Conservation (phyloP, 352 stramenopile species). For the Globisporangium ultimum region DNA sequence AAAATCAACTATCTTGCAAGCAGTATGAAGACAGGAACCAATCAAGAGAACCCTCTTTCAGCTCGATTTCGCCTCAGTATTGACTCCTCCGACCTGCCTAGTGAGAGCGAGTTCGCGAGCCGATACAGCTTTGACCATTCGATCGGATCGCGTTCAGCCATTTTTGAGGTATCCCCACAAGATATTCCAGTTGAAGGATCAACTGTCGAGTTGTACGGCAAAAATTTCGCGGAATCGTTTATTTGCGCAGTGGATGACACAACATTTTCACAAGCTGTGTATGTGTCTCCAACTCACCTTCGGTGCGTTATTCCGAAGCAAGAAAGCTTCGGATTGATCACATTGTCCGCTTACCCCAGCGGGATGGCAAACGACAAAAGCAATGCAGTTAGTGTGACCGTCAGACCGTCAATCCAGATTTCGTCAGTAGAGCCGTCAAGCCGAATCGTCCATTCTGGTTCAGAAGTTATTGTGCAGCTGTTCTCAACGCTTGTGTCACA, state of each 20-base stretch:
- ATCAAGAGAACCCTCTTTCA: slow-evolving; percentile 15
- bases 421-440: not conserved
- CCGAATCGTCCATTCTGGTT: slow-evolving; percentile 1
- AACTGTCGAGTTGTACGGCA: slow-evolving; percentile 10
- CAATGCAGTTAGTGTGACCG: slow-evolving; percentile 7
- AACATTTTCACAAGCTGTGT: slow-evolving; percentile 2
- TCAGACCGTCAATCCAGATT: not conserved
- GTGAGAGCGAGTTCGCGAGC: not conserved
- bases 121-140: slow-evolving; percentile 12
- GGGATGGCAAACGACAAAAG: slow-evolving; percentile 1
- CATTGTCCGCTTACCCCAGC: slow-evolving; percentile 14
- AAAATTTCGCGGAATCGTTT: slow-evolving; percentile 14
- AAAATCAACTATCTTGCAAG: slow-evolving; percentile 12
- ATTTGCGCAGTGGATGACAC: slow-evolving; percentile 11
- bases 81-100: not conserved
- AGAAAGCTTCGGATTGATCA: slow-evolving; percentile 7
- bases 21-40: slow-evolving; percentile 2
- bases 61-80: slow-evolving; percentile 7
- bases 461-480: slow-evolving; percentile 5
- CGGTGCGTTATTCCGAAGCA: slow-evolving; percentile 12
- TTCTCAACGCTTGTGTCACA: not conserved
- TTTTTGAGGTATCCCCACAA: slow-evolving; percentile 12
- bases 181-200: slow-evolving; percentile 17
- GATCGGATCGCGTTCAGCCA: slow-evolving; percentile 9
- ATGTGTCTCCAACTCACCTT: slow-evolving; percentile 7